Evolutionary conservation across 2,329 filamentous ascomycete genomes (phyloP), one percentile per base, ranked within the genome.

Genomic region (Diplocarpon mali): DNA sequence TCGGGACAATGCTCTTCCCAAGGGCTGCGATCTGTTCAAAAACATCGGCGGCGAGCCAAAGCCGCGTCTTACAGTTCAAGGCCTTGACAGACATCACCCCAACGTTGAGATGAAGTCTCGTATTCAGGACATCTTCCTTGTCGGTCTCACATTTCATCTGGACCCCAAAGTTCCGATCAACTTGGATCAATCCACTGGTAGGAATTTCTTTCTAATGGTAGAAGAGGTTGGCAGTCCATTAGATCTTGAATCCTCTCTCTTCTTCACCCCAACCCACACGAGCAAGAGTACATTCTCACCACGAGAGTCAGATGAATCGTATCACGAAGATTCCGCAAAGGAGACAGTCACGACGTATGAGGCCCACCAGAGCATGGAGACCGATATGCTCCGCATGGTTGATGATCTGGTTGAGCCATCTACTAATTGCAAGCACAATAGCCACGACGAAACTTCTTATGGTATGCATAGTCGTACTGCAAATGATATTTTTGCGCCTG

Each of bases 51-150:
- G 60, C 12, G 38, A 36, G 7, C 49, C 67, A 44, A 81, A 80
- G 58, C 67, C 68, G 35, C 50, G 56, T 29, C 46, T 48, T 12
- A 71, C 69, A 38, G 73, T 78, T 48, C 57, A 57, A 28, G 64
- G 63, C 9, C 62, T 76, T 28, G 67, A 73, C 48, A 68, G 73
- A 44, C 69, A 71, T 42, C 71, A 77, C 46, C 68, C 71, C 0
- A 75, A 79, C 44, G 67, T 75, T 29, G 80, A 85, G 60, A 81
- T 80, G 73, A 67, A 81, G n/a, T 75, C 76, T 57, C 71, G 80
- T 34, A 70, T 83, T 43, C 71, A 73, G 44, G 76, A 80, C 48
- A 68, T 84, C 28, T 64, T 83, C 7, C 69, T 75, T 38, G 76
- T 79, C 59, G 80, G 75, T 2, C 64, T 45, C 81, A 64, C 72